Evolutionary conservation across 352 stramenopile species (phyloP), one percentile per base, ranked within the genome.

Genomic region (Phytophthora foliorum): DNA sequence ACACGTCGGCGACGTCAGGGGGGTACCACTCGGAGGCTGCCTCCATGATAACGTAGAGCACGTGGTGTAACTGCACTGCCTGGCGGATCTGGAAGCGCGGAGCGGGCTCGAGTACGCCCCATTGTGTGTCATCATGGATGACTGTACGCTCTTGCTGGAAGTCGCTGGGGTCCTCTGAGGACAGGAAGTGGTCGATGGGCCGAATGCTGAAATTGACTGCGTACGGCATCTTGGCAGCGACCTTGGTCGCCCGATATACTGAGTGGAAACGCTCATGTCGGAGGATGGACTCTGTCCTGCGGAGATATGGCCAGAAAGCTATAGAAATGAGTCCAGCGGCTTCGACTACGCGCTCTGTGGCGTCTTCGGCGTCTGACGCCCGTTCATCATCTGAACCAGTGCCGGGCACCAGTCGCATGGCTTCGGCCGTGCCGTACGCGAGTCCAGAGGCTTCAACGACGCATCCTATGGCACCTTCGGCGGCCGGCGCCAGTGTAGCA

Each of bases 141-240:
- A 65, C 54, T 0, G 24, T 60, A 5, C 55, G 54, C 10, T 27
- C 48, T 22, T 59, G 38, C 6, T 45, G n/a, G 46, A 45, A 60
- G 0, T 34, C 1, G 1, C 11, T 5, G 1, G 41, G 34, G 24
- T 58, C 61, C 22, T 71, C 48, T 21, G 41, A 71, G 39, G 49
- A 66, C 49, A 66, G 7, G 31, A 66, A 71, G 13, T 60, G 54
- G 9, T 61, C 46, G 19, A 71, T n/a, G 1, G 55, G 55, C 0
- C 39, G 38, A 4, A 19, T 57, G 9, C 8, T 1, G 9, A 66
- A 66, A 22, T 71, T 16, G 0, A 71, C 16, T 4, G 55, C 21
- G 6, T 56, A 66, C 29, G 66, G 9, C 63, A 71, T 71, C 39
- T 62, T 71, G 63, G 13, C 41, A 0, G 56, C 49, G 1, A 71